These are phyloP conservation scores for Phylloporus rhodoxanthus DNA, from an alignment of 768 basidiomycete genomes.

Conservation along the genomic window DNA sequence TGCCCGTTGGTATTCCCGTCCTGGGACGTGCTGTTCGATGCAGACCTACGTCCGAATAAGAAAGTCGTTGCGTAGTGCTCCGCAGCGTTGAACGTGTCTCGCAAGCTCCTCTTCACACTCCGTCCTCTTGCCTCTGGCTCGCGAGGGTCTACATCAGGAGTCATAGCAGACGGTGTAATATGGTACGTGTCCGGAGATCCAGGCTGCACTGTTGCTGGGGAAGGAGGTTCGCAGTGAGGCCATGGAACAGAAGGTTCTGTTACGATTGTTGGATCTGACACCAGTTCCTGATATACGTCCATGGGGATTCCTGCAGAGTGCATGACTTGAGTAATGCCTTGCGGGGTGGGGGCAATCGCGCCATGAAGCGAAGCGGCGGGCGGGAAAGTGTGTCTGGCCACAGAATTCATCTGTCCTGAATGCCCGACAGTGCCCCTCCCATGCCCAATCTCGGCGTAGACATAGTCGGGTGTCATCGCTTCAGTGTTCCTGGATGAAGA, in stretches of 20 bases:
- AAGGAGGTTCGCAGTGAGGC: conserved; percentile 41
- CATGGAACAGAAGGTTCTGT: conserved; percentile 30
- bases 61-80: conserved; percentile 65
- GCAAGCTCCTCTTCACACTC: conserved; percentile 58
- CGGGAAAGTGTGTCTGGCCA: conserved; percentile 23
- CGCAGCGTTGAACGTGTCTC: conserved; percentile 63
- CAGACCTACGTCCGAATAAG: conserved; percentile 51
- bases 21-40: conserved; percentile 20
- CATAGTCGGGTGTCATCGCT: conserved; percentile 64
- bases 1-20: conserved; percentile 22
- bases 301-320: conserved; percentile 28
- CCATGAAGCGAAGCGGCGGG: conserved; percentile 19
- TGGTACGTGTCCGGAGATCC: conserved; percentile 39
- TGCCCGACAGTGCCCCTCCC: conserved; percentile 46
- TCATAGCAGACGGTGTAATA: conserved; percentile 32
- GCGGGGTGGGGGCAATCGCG: conserved; percentile 16
- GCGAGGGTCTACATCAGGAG: conserved; percentile 24
- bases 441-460: conserved; percentile 73
- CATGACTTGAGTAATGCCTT: conserved; percentile 33
- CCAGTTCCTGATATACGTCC: conserved; percentile 16
- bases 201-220: conserved; percentile 30
- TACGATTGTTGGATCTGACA: conserved; percentile 9
- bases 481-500: conserved; percentile 45
- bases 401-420: conserved; percentile 12
- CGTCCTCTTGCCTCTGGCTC: conserved; percentile 46